Base-by-base conservation (phyloP, 148 eudicot genomes). In the Rheum nobile region DNA sequence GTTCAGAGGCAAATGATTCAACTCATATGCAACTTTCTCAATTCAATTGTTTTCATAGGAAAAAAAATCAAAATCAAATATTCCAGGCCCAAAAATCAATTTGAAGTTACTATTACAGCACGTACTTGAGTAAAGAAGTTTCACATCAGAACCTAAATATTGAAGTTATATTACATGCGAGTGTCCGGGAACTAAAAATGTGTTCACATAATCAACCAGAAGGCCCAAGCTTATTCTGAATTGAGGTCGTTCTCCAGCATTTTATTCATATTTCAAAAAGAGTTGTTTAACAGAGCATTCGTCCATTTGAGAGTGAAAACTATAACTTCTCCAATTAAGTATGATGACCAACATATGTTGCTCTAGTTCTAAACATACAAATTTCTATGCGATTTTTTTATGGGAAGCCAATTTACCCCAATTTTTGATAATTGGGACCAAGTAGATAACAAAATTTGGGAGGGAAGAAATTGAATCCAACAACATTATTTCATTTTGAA, bases 121-220 rank as follows among this genome's bases (percentile, higher is more conserved):
- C 77, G 52, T 81, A 95, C 99, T 86, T 90, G 83, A 95, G 85
- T 72, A 95, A 80, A n/a, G n/a, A 77, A 95, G 96, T 81, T 95
- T 96, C 99, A 95, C 92, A 72, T 95, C 99, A 46, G 97, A 88
- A 59, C 99, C 99, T 8, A 96, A 97, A 85, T 95, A 95, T 59
- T 79, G 94, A 34, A 95, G 83, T 79, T 95, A 94, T 10, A 95
- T 88, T 19, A 85, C 74, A 75, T 75, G 82, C 10, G 91, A 82
- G 69, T 80, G 91, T 35, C 94, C 96, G 4, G 90, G 97, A 74
- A 83, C 88, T 26, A 91, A 88, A 77, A 92, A 95, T 22, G 96
- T 86, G 71, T 86, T 92, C 0, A 95, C 86, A 67, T 85, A 87
- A 80, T 95, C 97, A 74, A 95, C 84, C 76, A 95, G 85, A 65